Evolutionary conservation across 1,139 yeast species (phyloP).

Genomic region (Candida neerlandica): DNA sequence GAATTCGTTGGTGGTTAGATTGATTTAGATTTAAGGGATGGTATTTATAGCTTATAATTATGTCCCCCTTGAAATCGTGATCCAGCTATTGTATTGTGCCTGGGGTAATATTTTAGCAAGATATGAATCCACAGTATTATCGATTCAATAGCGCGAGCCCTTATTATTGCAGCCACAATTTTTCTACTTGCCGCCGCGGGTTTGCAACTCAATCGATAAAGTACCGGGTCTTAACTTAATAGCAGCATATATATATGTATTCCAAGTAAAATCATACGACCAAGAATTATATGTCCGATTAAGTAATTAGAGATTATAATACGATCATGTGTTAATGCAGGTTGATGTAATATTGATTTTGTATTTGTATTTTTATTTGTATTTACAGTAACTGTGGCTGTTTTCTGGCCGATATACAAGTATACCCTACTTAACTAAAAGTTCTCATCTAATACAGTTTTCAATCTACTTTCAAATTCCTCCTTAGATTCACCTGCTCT

Average conservation of each 20-base stretch:
- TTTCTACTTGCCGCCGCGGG: neutral
- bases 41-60: neutral
- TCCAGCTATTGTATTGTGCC: too few species aligned
- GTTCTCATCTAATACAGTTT: constrained; percentile 16
- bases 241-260: too few species aligned
- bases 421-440: neutral
- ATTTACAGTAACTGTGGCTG: neutral
- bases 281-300: neutral
- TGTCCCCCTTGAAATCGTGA: too few species aligned
- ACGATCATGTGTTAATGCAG: too few species aligned
- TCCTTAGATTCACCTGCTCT: constrained; percentile 33
- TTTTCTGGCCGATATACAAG: neutral
- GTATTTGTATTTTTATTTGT: too few species aligned
- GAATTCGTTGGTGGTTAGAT: too few species aligned
- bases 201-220: neutral
- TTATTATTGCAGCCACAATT: constrained; percentile 4
- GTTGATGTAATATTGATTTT: too few species aligned
- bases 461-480: constrained; percentile 28
- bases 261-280: neutral
- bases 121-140: neutral
- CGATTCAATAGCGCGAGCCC: neutral
- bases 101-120: too few species aligned
- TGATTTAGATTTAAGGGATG: neutral
- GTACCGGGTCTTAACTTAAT: neutral
- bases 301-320: too few species aligned